Evolutionary conservation across 768 basidiomycete species (phyloP), one percentile per base, ranked within the genome.

Genomic region (Calocybe indica): DNA sequence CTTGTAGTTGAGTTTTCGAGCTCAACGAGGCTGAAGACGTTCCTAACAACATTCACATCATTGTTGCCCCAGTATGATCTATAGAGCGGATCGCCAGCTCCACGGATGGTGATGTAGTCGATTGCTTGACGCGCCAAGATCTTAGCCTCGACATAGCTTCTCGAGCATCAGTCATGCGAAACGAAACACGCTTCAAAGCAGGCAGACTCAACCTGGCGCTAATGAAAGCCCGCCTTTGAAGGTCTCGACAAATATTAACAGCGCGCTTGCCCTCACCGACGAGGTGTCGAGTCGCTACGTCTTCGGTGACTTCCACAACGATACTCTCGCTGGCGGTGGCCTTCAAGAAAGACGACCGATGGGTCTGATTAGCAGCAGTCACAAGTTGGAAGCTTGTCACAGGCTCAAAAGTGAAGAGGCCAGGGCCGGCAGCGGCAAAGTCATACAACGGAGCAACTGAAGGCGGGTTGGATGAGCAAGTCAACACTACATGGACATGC

Each of bases 121-220:
- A 61, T 52, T 12, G 61, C 60, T 29, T 54, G 43, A 2, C 57
- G 58, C 8, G 71, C 71, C 22, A 75, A 63, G 40, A 59, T 50
- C 60, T 71, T 71, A 32, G 64, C 70, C 52, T 75, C 72, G 12
- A 61, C 55, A 57, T 72, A 70, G 46, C 67, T 67, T 40, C 30
- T 45, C 6, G 37, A 39, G n/a, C 34, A n/a, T 38, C 13, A 48
- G 46, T 13, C 33, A 36, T 9, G 46, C 12, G 13, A n/a, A 7
- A 3, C n/a, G 11, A 3, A 22, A 29, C 30, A 46, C 8, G 33
- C 28, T 35, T 35, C 28, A 41, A 22, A 22, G 22, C 22, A 22
- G 22, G 22, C 22, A 4, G 41, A 29, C 49, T 56, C n/a, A n/a
- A 68, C 70, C 68, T 67, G 22, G 67, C 57, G 47, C 66, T 62